These are phyloP conservation scores for Hyphodiscus hymeniophilus DNA, from an alignment of 495 filamentous ascomycete genomes.

Conservation along the genomic window DNA sequence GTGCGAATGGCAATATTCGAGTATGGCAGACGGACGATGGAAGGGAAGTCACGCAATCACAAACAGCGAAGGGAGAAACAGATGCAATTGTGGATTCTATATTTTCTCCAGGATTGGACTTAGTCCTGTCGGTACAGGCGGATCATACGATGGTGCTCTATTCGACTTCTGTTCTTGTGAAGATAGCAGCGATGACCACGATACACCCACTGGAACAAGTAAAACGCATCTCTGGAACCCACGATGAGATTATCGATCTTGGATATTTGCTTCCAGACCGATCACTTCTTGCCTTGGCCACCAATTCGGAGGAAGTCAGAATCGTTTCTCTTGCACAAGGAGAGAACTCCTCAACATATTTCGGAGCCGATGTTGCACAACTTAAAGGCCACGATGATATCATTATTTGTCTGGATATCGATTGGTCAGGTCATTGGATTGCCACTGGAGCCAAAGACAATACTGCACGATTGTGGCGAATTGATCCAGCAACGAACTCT, in stretches of 20 bases:
- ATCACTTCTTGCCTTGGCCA: conserved; percentile 80
- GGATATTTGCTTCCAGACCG: conserved; percentile 72
- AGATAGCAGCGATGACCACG: conserved; percentile 14
- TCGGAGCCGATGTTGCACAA: conserved; percentile 76
- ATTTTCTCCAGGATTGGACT: conserved; percentile 49
- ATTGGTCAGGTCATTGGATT: conserved; percentile 96
- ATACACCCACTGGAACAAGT: conserved; percentile 30
- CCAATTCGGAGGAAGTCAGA: conserved; percentile 88
- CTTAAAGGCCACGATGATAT: conserved; percentile 90
- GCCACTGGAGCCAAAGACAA: conserved; percentile 96
- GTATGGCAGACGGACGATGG: conserved; percentile 74
- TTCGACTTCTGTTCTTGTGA: conserved; percentile 33
- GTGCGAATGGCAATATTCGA: conserved; percentile 72
- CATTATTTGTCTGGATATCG: conserved; percentile 86
- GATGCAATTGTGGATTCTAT: conserved; percentile 70
- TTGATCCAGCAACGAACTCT: conserved; percentile 67
- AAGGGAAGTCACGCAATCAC: conserved; percentile 58
- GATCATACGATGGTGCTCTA: conserved; percentile 81
- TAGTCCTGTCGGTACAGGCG: conserved; percentile 74
- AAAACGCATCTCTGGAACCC: conserved; percentile 84
- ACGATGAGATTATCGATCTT: conserved; percentile 94
- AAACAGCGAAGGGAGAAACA: conserved; percentile 50
- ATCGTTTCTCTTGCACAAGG: conserved; percentile 58
- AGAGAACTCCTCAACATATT: conserved; percentile 45
- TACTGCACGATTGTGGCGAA: conserved; percentile 80